These are phyloP conservation scores for Tricholomella constricta DNA, from an alignment of 768 basidiomycete species.

Conservation along the genomic window DNA sequence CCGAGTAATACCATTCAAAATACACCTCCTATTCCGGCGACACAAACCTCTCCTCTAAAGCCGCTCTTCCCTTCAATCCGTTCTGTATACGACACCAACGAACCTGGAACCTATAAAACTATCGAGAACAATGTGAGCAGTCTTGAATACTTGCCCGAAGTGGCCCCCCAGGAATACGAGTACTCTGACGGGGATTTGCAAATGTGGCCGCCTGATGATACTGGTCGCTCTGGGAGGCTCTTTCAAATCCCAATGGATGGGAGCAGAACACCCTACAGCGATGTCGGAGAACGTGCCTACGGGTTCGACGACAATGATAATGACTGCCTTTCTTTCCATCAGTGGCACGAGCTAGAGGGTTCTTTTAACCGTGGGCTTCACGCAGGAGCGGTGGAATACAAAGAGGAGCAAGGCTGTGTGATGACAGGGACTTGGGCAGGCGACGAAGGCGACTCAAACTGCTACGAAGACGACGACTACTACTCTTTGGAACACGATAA, in stretches of 20 bases:
- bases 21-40: background rate
- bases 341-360: conserved; percentile 8
- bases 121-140: background rate
- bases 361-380: background rate
- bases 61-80: background rate
- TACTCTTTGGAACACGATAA: background rate
- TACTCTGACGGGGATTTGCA: conserved; percentile 9
- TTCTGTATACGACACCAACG: background rate
- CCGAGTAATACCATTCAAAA: background rate
- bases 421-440: background rate
- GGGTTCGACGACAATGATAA: background rate
- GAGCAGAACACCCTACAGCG: background rate
- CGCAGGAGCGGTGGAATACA: background rate
- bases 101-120: background rate
- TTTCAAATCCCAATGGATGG: background rate
- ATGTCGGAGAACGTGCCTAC: background rate
- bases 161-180: conserved; percentile 13
- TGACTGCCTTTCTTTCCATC: background rate
- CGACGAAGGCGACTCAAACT: background rate
- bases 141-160: conserved; percentile 9
- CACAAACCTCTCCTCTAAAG: background rate
- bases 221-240: background rate
- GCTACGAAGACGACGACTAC: background rate
- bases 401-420: background rate
- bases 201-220: background rate